These are phyloP conservation scores for Glomus cerebriforme DNA, from an alignment of 192 early-diverging fungal species.

Conservation along the genomic window DNA sequence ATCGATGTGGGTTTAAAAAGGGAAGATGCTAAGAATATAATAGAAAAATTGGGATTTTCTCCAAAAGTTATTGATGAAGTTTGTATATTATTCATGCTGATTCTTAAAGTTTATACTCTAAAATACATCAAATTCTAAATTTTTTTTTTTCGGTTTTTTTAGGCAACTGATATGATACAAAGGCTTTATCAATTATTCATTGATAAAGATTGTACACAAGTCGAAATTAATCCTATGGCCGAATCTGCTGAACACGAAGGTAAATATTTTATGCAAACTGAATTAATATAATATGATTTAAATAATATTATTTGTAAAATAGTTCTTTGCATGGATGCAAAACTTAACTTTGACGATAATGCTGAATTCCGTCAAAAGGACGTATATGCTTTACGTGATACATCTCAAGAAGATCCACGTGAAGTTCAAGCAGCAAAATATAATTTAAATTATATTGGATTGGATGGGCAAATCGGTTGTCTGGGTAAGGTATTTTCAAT, in stretches of 20 bases:
- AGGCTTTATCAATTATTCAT: slow-evolving; percentile 96
- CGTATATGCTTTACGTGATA: slow-evolving; percentile 85
- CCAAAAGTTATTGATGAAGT: slow-evolving; percentile 71
- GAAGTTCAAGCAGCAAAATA: slow-evolving; percentile 96
- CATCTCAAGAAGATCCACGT: slow-evolving; percentile 94
- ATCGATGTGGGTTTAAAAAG: slow-evolving; percentile 80
- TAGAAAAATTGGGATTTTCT: slow-evolving; percentile 88
- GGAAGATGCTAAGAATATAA: slow-evolving; percentile 76
- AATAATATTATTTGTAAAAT: slow-evolving; percentile 16
- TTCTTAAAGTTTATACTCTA: not conserved
- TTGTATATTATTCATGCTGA: not conserved
- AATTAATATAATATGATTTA: not conserved
- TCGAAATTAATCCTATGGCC: slow-evolving; percentile 99
- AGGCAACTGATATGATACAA: slow-evolving; percentile 89
- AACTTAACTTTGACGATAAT: slow-evolving; percentile 99
- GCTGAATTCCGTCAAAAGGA: slow-evolving; percentile 96
- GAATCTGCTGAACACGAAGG: slow-evolving; percentile 87
- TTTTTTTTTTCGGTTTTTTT: not conserved
- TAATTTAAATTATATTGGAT: slow-evolving; percentile 99
- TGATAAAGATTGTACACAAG: slow-evolving; percentile 96
- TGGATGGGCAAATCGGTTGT: slow-evolving; percentile 98
- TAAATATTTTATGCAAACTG: slow-evolving; percentile 6
- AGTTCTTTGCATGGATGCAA: slow-evolving; percentile 98
- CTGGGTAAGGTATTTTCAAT: slow-evolving; percentile 58
- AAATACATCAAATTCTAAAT: not conserved